These are phyloP conservation scores for Trichosporon sp. DNA, from an alignment of 1,284 basidiomycete species.

Conservation along the genomic window DNA sequence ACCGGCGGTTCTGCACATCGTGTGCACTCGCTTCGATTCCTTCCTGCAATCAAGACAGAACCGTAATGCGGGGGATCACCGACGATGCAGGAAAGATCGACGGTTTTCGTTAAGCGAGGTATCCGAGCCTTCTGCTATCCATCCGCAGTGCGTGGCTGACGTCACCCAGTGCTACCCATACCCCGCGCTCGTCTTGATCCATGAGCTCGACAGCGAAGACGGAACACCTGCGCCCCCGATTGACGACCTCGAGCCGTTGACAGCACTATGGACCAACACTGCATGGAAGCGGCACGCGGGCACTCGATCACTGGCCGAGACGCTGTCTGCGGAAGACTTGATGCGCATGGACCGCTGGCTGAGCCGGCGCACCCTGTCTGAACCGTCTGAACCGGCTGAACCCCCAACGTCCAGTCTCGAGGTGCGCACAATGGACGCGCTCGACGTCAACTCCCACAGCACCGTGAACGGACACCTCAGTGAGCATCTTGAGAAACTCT, in stretches of 20 bases:
- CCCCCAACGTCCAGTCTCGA: neutral
- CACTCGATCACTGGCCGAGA: neutral
- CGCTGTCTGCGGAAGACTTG: neutral
- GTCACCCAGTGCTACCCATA: neutral
- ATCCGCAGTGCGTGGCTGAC: neutral
- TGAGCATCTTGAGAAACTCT: neutral
- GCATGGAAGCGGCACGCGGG: neutral
- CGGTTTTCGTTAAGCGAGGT: neutral
- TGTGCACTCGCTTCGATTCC: neutral
- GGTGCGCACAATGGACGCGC: neutral
- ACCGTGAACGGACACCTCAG: neutral
- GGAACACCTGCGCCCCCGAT: neutral
- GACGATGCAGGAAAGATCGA: neutral
- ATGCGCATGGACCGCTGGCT: slow-evolving; percentile 5
- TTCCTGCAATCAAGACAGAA: neutral
- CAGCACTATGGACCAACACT: neutral
- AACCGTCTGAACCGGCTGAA: neutral
- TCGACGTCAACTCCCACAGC: neutral
- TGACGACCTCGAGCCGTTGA: neutral
- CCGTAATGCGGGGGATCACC: neutral
- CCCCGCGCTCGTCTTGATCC: neutral
- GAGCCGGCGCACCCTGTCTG: neutral
- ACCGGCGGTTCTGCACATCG: neutral
- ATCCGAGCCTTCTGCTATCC: neutral
- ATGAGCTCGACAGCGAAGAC: neutral